Evolutionary conservation across 495 filamentous ascomycete species (phyloP).

Genomic region (Aspergillus nanangensis): DNA sequence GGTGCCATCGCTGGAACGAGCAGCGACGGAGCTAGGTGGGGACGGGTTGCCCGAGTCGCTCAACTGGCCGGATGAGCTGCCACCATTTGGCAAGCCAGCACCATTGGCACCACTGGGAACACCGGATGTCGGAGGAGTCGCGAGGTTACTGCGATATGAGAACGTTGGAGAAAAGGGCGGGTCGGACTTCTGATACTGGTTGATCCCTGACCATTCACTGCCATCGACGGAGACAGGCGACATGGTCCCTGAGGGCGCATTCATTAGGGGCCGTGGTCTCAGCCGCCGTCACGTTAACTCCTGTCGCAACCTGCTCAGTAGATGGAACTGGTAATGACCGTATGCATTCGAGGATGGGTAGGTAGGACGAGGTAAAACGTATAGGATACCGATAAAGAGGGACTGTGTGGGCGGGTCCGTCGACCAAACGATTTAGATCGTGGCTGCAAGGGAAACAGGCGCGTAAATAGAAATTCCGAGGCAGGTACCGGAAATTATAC

Average conservation of each 20-base stretch:
- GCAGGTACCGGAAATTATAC: no score
- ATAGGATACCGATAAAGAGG: conserved; percentile 10
- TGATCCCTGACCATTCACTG: conserved; percentile 84
- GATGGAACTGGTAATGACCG: conserved; percentile 1
- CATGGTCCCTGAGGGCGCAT: conserved; percentile 62
- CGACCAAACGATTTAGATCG: conserved; percentile 7
- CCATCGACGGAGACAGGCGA: conserved; percentile 79
- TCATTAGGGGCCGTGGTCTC: conserved; percentile 40
- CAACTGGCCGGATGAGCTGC: conserved; percentile 21
- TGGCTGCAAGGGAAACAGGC: conserved; percentile 10
- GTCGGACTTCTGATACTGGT: conserved; percentile 63
- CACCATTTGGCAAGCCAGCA: conserved; percentile 31
- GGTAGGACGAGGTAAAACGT: no score
- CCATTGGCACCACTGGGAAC: conserved; percentile 57
- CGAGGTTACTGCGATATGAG: conserved; percentile 57
- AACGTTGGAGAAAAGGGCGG: conserved; percentile 49
- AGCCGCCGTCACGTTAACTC: background rate
- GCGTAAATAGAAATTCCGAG: no score
- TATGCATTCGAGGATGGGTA: conserved; percentile 16
- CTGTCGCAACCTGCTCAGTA: no score
- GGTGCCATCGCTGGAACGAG: conserved; percentile 70
- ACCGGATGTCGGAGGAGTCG: conserved; percentile 67
- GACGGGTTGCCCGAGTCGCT: conserved; percentile 63
- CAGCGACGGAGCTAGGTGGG: conserved; percentile 77
- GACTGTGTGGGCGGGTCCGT: background rate